A percentile compares a stretch with the other conserved stretches of the same genome.
Conservation (phyloP, 768 basidiomycete genomes). For the Kwoniella heveanensis region DNA sequence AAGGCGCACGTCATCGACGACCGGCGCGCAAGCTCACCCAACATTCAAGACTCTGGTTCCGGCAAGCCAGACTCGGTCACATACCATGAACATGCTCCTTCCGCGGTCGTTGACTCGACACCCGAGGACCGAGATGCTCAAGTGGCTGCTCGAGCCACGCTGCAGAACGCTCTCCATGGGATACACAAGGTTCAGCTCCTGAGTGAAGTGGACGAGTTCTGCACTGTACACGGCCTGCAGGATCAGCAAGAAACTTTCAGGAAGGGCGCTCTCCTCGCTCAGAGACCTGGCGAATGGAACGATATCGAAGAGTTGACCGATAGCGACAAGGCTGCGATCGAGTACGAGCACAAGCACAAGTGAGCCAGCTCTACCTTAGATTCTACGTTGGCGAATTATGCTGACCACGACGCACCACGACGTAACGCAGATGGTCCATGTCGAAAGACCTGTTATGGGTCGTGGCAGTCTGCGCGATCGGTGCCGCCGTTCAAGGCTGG, state of each 20-base stretch:
- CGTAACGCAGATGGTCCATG: slow-evolving; percentile 15
- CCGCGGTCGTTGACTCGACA: background rate
- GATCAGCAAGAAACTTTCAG: slow-evolving; percentile 19
- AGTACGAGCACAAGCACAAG: slow-evolving; percentile 29
- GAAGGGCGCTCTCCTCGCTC: slow-evolving; percentile 41
- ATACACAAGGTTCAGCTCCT: slow-evolving; percentile 8
- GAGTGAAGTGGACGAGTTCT: slow-evolving; percentile 18
- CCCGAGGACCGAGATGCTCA: slow-evolving; percentile 15
- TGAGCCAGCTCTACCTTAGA: slow-evolving; percentile 12
- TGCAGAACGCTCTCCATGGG: slow-evolving; percentile 18
- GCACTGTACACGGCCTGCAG: slow-evolving; percentile 1
- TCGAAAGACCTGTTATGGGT: slow-evolving; percentile 18
- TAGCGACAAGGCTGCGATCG: slow-evolving; percentile 27
- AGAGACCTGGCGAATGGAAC: slow-evolving; percentile 28
- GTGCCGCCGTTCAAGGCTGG: slow-evolving; percentile 43
- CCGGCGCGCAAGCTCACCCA: background rate
- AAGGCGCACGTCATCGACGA: background rate
- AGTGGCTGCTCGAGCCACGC: slow-evolving; percentile 10
- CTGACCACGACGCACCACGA: too few relatives aligned
- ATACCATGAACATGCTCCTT: slow-evolving; percentile 7
- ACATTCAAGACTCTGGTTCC: background rate
- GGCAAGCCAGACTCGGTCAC: background rate
- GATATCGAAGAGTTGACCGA: slow-evolving; percentile 26
- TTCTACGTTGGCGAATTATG: too few relatives aligned
- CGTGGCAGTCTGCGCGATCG: slow-evolving; percentile 32